Conservation (phyloP, 257 asterid species). For the Nicotiana tomentosiformis region DNA sequence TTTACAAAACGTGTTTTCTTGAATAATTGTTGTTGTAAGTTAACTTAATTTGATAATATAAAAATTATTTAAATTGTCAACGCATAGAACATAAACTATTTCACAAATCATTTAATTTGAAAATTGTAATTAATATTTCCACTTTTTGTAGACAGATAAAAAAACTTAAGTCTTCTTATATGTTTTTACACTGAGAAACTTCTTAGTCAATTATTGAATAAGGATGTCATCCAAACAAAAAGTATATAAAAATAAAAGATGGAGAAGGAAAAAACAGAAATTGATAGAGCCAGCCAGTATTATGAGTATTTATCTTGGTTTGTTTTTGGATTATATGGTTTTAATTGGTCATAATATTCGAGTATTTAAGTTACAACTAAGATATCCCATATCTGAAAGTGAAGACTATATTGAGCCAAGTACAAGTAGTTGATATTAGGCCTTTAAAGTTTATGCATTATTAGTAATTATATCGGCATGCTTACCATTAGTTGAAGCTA, state of each 20-base stretch:
- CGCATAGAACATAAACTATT: too few relatives aligned
- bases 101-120: neutral
- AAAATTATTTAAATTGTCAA: too few relatives aligned
- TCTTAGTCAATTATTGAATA: too few relatives aligned
- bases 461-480: conserved; percentile 12
- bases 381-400: neutral
- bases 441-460: neutral
- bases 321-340: neutral
- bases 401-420: neutral
- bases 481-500: conserved; percentile 6
- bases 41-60: too few relatives aligned
- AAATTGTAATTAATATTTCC: neutral
- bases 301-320: neutral
- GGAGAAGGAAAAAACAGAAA: neutral
- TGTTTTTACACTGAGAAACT: neutral
- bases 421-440: neutral
- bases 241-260: neutral
- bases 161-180: neutral
- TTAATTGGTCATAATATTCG: neutral
- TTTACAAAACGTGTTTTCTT: too few relatives aligned
- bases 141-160: neutral
- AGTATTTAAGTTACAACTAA: neutral
- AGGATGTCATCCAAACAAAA: neutral
- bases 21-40: too few relatives aligned
- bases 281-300: neutral